These are phyloP conservation scores for Diaporthe destruens DNA, from an alignment of 2,329 filamentous ascomycete species.

Conservation along the genomic window DNA sequence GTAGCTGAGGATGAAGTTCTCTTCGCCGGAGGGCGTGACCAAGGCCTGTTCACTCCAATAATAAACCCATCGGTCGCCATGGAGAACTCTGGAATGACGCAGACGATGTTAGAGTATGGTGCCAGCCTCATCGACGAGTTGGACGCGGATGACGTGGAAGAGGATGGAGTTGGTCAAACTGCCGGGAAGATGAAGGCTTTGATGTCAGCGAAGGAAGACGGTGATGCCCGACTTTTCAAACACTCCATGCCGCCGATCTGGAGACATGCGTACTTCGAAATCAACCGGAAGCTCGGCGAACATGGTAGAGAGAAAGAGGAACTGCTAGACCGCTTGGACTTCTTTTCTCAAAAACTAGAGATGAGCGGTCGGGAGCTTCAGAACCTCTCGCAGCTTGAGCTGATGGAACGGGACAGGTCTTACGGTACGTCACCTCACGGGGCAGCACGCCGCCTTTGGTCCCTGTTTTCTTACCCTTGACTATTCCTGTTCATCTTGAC, in stretches of 20 bases:
- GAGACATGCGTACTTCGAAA: slow-evolving; percentile 33
- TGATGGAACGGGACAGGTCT: slow-evolving; percentile 20
- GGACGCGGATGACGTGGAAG: background rate
- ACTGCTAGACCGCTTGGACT: slow-evolving; percentile 19
- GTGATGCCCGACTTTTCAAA: slow-evolving; percentile 28
- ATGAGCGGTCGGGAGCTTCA: slow-evolving; percentile 21
- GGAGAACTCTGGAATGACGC: slow-evolving; percentile 39
- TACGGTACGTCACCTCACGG: slow-evolving; percentile 5
- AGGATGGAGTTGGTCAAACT: background rate
- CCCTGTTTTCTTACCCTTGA: too few relatives aligned
- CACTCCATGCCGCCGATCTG: slow-evolving; percentile 40
- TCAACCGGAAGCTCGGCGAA: slow-evolving; percentile 17
- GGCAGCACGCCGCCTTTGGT: background rate
- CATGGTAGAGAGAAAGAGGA: background rate
- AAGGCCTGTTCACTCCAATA: slow-evolving; percentile 48
- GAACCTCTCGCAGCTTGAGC: background rate
- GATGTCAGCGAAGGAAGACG: slow-evolving; percentile 27
- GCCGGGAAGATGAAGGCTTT: background rate
- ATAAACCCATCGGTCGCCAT: slow-evolving; percentile 46
- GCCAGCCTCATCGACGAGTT: slow-evolving; percentile 4
- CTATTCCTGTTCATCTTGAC: background rate
- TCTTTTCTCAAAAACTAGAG: slow-evolving; percentile 20
- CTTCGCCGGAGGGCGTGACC: slow-evolving; percentile 43
- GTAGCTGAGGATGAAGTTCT: slow-evolving; percentile 47
- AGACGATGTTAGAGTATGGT: slow-evolving; percentile 14